Base-by-base conservation (phyloP, 1,284 basidiomycete genomes). In the Omphalotus olearius region DNA sequence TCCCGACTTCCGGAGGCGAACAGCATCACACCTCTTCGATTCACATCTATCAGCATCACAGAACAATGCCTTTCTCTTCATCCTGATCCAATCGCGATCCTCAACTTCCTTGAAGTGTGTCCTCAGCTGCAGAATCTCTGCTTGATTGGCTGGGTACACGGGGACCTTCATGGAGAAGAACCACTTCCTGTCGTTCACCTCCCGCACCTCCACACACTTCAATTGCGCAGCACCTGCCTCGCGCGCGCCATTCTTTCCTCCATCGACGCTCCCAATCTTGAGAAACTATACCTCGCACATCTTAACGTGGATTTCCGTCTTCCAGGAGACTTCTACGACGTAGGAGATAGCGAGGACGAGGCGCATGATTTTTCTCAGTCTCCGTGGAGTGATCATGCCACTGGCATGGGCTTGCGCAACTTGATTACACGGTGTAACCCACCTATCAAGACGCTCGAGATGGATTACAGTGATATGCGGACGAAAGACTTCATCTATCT, bases 381-480 rank as follows among this genome's bases (percentile, higher is more conserved):
- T 11, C 83, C 83, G 14, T 85, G 71, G 62, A 88, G 83, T 54
- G 87, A 89, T 64, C 82, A 77, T 51, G 82, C 83, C 26, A 89
- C 83, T 3, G 86, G 86, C 14, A 85, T 88, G 83, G 87, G 85
- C n/a, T 67, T 89, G 23, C 79, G 86, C 33, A 72, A 69, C 47
- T 75, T 89, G 49, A 73, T 88, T 36, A 61, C 66, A 9, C 74
- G 82, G 11, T 55, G 45, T 7, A 68, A 69, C 44, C 85, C 86
- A 2, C 82, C 83, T 11, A 67, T 89, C 37, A 71, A 72, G 41
- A 64, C 80, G 26, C 74, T 89, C 25, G 76, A 83, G 60, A 89
- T 89, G 86, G 83, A 88, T 61, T 85, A 82, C 57, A 82, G 82
- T 45, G 87, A 88, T 65, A 81, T 88, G 78, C 80, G 86, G 39